phyloP scores from a whole-genome alignment of 2,329 filamentous ascomycete species.

The Lecanoromycetidae sp. region DNA sequence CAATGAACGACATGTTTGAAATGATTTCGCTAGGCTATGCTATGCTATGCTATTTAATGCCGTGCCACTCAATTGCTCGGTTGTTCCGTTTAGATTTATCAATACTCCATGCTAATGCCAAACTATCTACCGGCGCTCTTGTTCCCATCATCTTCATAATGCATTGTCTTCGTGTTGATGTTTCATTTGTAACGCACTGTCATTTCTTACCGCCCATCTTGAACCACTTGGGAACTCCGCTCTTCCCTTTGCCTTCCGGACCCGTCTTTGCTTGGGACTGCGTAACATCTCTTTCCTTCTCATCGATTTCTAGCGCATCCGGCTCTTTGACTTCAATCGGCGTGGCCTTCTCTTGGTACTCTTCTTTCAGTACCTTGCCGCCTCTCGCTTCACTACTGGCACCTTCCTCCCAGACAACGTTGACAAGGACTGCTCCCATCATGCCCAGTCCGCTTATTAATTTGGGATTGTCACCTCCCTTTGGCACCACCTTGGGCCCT shows the following conservation, averaged over 20 bases:
- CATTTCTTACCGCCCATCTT: constrained; percentile 62
- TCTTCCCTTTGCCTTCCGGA: constrained; percentile 12
- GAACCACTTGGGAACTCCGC: constrained; percentile 55
- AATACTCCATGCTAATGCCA: not conserved
- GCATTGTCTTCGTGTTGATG: too few species aligned
- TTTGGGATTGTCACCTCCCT: constrained; percentile 36
- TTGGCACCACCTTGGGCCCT: constrained; percentile 23
- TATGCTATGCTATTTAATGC: too few species aligned
- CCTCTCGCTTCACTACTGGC: constrained; percentile 44
- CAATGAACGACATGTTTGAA: not conserved
- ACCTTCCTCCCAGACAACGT: constrained; percentile 58
- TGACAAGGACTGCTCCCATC: constrained; percentile 58
- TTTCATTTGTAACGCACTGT: constrained; percentile 13
- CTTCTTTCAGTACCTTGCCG: constrained; percentile 47
- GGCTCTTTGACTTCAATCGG: constrained; percentile 54
- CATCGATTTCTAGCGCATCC: constrained; percentile 25
- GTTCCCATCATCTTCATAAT: not conserved
- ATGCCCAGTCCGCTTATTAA: constrained; percentile 66
- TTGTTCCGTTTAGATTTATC: not conserved
- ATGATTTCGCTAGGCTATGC: not conserved
- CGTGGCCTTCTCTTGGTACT: constrained; percentile 51
- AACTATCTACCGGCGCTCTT: too few species aligned
- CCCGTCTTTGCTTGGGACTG: constrained; percentile 27
- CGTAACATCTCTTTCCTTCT: constrained; percentile 28
- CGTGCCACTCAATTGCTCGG: too few species aligned